These are phyloP conservation scores for Syzygium aromaticum DNA, from an alignment of 345 rosid genomes.

Conservation along the genomic window DNA sequence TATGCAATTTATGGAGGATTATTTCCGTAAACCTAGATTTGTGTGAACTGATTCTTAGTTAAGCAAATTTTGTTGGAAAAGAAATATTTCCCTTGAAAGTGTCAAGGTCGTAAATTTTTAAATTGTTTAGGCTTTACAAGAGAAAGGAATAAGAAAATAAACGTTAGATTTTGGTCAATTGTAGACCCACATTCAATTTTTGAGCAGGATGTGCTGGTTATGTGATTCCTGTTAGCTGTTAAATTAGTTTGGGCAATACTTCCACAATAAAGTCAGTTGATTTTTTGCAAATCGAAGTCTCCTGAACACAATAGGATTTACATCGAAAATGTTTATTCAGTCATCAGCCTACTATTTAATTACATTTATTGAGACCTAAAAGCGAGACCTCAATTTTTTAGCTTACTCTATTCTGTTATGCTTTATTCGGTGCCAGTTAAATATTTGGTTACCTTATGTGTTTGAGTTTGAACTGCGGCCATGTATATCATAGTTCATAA, in stretches of 20 bases:
- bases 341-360: neutral
- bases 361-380: neutral
- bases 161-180: neutral
- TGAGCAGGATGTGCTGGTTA: neutral
- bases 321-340: neutral
- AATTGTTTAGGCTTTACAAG: neutral
- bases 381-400: neutral
- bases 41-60: neutral
- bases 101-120: neutral
- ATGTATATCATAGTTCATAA: neutral
- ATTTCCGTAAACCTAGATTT: neutral
- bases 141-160: neutral
- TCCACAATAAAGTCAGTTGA: neutral
- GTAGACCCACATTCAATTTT: neutral
- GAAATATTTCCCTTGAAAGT: neutral
- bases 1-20: neutral
- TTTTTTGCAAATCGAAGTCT: neutral
- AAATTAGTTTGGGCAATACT: neutral
- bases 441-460: neutral
- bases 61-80: neutral
- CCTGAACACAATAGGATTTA: neutral
- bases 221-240: neutral
- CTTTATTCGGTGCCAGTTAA: neutral
- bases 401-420: neutral
- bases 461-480: neutral